Evolutionary conservation across 495 filamentous ascomycete species (phyloP).

Genomic region (Clavariopsis aquatica): DNA sequence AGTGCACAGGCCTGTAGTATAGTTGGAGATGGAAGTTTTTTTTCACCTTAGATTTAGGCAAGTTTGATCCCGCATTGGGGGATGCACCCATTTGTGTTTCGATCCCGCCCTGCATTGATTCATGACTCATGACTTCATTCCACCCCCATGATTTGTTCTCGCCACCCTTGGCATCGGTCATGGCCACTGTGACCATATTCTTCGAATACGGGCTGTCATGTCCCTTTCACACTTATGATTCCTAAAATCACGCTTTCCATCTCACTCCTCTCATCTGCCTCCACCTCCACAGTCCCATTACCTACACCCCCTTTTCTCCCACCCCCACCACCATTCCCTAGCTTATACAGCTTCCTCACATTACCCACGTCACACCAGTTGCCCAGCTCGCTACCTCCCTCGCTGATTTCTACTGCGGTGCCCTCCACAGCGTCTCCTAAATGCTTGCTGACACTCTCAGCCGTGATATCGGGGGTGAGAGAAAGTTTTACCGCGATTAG

Average conservation of each 20-base stretch:
- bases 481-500: constrained; percentile 76
- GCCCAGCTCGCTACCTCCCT: constrained; percentile 59
- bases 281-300: constrained; percentile 18
- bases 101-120: not conserved
- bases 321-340: constrained; percentile 51
- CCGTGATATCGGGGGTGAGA: constrained; percentile 24
- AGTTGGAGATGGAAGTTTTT: constrained; percentile 14
- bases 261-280: constrained; percentile 35
- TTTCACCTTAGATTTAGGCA: constrained; percentile 2
- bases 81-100: not conserved
- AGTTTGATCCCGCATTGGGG: not conserved
- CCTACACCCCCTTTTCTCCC: constrained; percentile 7
- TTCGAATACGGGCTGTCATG: constrained; percentile 28
- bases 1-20: constrained; percentile 34
- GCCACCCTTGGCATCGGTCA: too few species aligned
- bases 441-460: constrained; percentile 58
- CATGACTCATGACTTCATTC: not conserved
- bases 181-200: not conserved
- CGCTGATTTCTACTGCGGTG: constrained; percentile 59
- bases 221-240: constrained; percentile 47
- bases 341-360: constrained; percentile 80
- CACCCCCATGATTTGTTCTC: not conserved
- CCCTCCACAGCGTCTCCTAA: constrained; percentile 65
- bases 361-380: constrained; percentile 63
- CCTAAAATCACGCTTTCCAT: constrained; percentile 45